phyloP scores from a whole-genome alignment of 768 basidiomycete species.

The Hygrophoropsis aurantiaca region DNA sequence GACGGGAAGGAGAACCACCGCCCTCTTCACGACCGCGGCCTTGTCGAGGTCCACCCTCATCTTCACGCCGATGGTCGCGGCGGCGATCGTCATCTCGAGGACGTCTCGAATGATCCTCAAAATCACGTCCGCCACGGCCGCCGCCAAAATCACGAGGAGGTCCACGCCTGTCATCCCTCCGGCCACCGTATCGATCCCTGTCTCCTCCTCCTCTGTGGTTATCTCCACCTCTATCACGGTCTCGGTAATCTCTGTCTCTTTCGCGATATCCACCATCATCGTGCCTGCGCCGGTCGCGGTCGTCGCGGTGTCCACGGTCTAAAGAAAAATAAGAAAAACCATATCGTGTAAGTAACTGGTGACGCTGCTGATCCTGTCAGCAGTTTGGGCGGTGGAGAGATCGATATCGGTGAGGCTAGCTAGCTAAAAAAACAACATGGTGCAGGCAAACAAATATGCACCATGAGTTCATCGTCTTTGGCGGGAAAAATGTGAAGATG shows the following conservation, averaged over 20 bases:
- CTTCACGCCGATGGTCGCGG: constrained; percentile 38
- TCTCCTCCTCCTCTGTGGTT: constrained; percentile 34
- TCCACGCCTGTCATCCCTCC: constrained; percentile 53
- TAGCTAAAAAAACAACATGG: constrained; percentile 65
- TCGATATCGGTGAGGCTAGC: constrained; percentile 48
- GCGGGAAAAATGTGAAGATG: constrained; percentile 37
- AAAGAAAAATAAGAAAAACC: constrained; percentile 46
- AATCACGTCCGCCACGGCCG: constrained; percentile 42
- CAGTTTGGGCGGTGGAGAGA: constrained; percentile 37
- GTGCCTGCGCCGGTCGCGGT: constrained; percentile 67
- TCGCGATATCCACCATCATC: constrained; percentile 50
- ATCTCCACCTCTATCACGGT: constrained; percentile 42
- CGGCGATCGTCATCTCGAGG: constrained; percentile 53
- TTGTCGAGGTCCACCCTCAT: constrained; percentile 32
- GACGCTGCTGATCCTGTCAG: constrained; percentile 40
- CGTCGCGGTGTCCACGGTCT: constrained; percentile 64
- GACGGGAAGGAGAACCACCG: constrained; percentile 34
- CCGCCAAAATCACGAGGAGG: constrained; percentile 45
- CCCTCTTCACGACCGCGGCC: constrained; percentile 37
- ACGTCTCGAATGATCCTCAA: constrained; percentile 45
- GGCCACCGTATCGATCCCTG: constrained; percentile 32
- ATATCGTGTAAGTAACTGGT: constrained; percentile 51
- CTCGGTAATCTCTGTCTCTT: constrained; percentile 50
- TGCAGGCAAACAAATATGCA: constrained; percentile 42
- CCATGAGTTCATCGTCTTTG: constrained; percentile 62